Evolutionary conservation across 768 basidiomycete species (phyloP).

Genomic region (Psilocybe subaeruginosa): DNA sequence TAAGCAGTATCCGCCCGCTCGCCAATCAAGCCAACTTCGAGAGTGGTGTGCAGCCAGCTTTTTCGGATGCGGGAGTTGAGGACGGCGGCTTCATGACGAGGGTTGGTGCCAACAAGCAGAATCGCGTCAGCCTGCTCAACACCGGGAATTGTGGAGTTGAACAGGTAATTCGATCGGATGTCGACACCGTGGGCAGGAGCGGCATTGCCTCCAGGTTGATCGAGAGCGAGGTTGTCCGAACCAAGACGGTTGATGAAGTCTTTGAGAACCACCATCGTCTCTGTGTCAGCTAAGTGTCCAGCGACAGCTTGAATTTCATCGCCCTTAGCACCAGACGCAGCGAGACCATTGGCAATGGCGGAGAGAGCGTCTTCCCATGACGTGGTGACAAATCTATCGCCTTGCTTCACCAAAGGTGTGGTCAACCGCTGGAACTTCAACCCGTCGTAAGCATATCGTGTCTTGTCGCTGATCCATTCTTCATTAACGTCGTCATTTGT

Average conservation of each 20-base stretch:
- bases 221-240: slow-evolving; percentile 90
- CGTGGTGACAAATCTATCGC: slow-evolving; percentile 89
- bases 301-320: slow-evolving; percentile 96
- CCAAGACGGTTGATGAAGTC: slow-evolving; percentile 92
- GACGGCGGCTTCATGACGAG: slow-evolving; percentile 95
- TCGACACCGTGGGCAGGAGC: slow-evolving; percentile 83
- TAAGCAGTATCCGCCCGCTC: slow-evolving; percentile 91
- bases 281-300: slow-evolving; percentile 92
- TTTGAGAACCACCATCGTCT: slow-evolving; percentile 91
- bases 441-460: slow-evolving; percentile 95
- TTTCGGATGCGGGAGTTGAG: slow-evolving; percentile 97
- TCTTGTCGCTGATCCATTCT: slow-evolving; percentile 99
- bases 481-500: slow-evolving; percentile 99
- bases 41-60: slow-evolving; percentile 85
- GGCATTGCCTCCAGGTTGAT: slow-evolving; percentile 68
- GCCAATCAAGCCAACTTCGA: slow-evolving; percentile 90
- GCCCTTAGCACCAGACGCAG: slow-evolving; percentile 77
- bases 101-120: slow-evolving; percentile 94
- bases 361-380: slow-evolving; percentile 90
- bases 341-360: slow-evolving; percentile 79
- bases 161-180: slow-evolving; percentile 93
- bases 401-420: slow-evolving; percentile 85
- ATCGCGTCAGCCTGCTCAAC: slow-evolving; percentile 92
- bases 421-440: slow-evolving; percentile 95
- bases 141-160: slow-evolving; percentile 91